phyloP scores from a whole-genome alignment of 805 yeast genomes.

The Metschnikowia sp. region DNA sequence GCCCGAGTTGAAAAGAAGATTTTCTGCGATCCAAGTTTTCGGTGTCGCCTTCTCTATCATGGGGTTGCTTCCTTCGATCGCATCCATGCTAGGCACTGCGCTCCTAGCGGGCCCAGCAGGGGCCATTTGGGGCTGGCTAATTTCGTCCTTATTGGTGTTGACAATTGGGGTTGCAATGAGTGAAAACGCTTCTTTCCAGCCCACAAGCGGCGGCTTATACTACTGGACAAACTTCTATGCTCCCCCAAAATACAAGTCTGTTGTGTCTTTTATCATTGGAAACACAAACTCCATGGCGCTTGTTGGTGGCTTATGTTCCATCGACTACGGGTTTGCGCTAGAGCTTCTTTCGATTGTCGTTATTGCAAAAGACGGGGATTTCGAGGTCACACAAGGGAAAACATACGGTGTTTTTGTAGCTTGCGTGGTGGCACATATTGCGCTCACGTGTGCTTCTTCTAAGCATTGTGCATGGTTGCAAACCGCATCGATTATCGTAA shows the following conservation, averaged over 20 bases:
- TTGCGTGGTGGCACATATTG: constrained; percentile 49
- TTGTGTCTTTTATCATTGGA: constrained; percentile 47
- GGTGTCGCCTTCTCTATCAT: constrained; percentile 71
- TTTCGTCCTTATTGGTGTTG: constrained; percentile 53
- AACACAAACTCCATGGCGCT: constrained; percentile 66
- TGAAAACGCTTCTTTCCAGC: constrained; percentile 64
- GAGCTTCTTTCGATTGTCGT: constrained; percentile 59
- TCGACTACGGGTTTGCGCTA: constrained; percentile 65
- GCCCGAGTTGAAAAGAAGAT: constrained; percentile 61
- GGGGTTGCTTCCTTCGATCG: constrained; percentile 66
- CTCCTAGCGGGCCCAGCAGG: constrained; percentile 63
- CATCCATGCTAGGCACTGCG: constrained; percentile 52
- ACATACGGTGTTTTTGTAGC: constrained; percentile 67
- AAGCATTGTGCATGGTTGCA: constrained; percentile 56
- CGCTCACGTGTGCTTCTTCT: constrained; percentile 55
- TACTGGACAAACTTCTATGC: constrained; percentile 66
- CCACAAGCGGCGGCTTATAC: constrained; percentile 74
- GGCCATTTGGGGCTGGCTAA: constrained; percentile 71
- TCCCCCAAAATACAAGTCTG: constrained; percentile 36
- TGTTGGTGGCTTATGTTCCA: constrained; percentile 63
- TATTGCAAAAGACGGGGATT: constrained; percentile 51
- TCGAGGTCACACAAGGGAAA: constrained; percentile 50
- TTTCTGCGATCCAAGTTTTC: constrained; percentile 60
- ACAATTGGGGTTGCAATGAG: constrained; percentile 62
- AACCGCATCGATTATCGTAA: constrained; percentile 52